Conservation (phyloP, 1,284 basidiomycete species). For the Xanthoconium separans region DNA sequence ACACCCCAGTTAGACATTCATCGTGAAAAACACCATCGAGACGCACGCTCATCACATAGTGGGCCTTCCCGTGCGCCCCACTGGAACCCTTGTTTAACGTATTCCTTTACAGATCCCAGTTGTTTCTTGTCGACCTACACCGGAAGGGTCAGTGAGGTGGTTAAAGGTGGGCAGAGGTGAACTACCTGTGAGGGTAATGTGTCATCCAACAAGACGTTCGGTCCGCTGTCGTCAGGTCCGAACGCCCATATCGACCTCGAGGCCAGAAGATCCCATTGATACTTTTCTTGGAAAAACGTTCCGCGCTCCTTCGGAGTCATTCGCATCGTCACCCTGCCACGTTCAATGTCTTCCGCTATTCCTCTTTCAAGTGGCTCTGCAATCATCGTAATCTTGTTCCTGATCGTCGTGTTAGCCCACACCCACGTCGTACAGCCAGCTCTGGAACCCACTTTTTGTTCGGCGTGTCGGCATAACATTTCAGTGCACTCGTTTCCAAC, state of each 20-base stretch:
- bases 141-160: background rate
- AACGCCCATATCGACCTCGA: slow-evolving; percentile 99
- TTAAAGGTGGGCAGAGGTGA: background rate
- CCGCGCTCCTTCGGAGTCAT: slow-evolving; percentile 94
- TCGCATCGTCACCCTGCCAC: slow-evolving; percentile 86
- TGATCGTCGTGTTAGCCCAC: slow-evolving; percentile 33
- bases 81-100: slow-evolving; percentile 98
- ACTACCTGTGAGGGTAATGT: slow-evolving; percentile 89
- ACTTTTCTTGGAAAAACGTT: slow-evolving; percentile 92
- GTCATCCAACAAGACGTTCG: slow-evolving; percentile 95
- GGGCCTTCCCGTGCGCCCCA: slow-evolving; percentile 99
- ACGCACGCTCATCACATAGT: slow-evolving; percentile 96
- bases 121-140: slow-evolving; percentile 88
- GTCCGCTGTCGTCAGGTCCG: slow-evolving; percentile 92
- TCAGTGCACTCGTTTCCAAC: slow-evolving; percentile 95
- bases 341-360: slow-evolving; percentile 92
- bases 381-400: slow-evolving; percentile 97
- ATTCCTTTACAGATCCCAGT: slow-evolving; percentile 86
- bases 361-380: slow-evolving; percentile 93
- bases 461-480: slow-evolving; percentile 98
- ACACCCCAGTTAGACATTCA: slow-evolving; percentile 4
- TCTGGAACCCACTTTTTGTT: slow-evolving; percentile 84
- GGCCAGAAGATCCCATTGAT: slow-evolving; percentile 97
- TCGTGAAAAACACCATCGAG: slow-evolving; percentile 1
- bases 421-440: background rate